Evolutionary conservation across 2,329 filamentous ascomycete species (phyloP), one percentile per base, ranked within the genome.

Genomic region (Microcyclospora pomicola): DNA sequence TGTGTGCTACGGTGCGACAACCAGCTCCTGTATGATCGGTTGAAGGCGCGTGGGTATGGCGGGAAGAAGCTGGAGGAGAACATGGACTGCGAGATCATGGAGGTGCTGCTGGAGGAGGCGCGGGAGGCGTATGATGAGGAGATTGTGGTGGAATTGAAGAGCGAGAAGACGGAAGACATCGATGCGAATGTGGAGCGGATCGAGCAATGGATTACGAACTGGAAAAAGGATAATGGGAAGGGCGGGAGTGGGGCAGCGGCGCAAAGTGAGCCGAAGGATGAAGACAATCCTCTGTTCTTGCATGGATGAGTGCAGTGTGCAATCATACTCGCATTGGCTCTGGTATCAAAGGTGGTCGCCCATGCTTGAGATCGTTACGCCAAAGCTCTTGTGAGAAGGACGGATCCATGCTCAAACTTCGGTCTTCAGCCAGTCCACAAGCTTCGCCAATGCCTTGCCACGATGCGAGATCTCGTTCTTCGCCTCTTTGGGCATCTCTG

Each of bases 381-480:
- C 19, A 4, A 24, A 24, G 7, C 19, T 24, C 19, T 24, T 24
- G 5, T 7, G 19, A 24, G 19, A 24, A 24, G 19, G 7, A 24
- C 7, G 5, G 7, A 24, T 5, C 19, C 5, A 24, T 7, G 19
- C 7, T 24, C 19, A 53, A 31, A 50, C 43, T 39, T 56, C 53
- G 41, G 52, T 48, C 46, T 58, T 52, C 42, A 62, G 71, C 85
- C 88, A 96, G 28, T 68, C 69, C 55, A 84, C 82, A 46, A 98
- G 69, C 63, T 94, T 93, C 47, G 77, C 72, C 37, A 98, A 66
- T n/a, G 91, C 91, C 54, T 80, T 83, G 47, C 74, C 80, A 32
- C 91, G 81, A 64, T 98, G 91, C 16, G 87, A 95, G 53, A 98
- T 84, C 55, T 77, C 75, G 66, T 96, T 98, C 76, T 92, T 92